Base-by-base conservation (phyloP, 2,329 filamentous ascomycete species). In the Xylariaceae sp. region DNA sequence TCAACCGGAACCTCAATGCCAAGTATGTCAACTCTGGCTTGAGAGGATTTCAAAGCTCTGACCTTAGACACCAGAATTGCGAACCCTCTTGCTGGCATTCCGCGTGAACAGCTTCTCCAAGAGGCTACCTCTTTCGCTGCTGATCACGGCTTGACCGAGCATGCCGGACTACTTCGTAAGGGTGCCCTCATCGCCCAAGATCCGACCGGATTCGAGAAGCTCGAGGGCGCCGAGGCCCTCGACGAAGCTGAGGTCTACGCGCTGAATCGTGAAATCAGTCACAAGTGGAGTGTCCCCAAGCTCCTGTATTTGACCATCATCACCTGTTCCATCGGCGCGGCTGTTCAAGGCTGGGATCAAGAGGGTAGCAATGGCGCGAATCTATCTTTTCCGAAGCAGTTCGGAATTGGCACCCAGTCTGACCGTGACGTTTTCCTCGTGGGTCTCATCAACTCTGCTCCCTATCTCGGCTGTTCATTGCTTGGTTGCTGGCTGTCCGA, bases 111-210 rank as follows among this genome's bases (percentile, higher is more conserved):
- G 42, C 68, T 81, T n/a, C 69, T 80, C 61, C 56, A 60, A 31
- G 72, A 81, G 48, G 81, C 56, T 30, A 54, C 79, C 35, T 66
- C 68, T 12, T 87, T 85, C 54, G 83, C 81, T 35, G 65, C 66
- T 9, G 64, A 72, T 29, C 74, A 83, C 48, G 71, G 71, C 19
- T 67, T 89, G 22, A 62, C 65, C 2, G 74, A 83, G 38, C 72
- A 83, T 50, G 63, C 77, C 3, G 63, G 68, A 3, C 56, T 85
- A 9, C 69, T 89, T 36, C 70, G 76, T 41, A 83, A 82, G 53
- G 87, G 84, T 16, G 87, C 86, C 3, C 71, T 90, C n/a, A 76
- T 89, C 18, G 87, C 87, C 3, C 84, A 87, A 59, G 78, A 85
- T 49, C 85, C 84, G 0, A 67, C 68, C 8, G 69, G 72, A 29